These are phyloP conservation scores for Candida germanica DNA, from an alignment of 805 yeast species.

Conservation along the genomic window DNA sequence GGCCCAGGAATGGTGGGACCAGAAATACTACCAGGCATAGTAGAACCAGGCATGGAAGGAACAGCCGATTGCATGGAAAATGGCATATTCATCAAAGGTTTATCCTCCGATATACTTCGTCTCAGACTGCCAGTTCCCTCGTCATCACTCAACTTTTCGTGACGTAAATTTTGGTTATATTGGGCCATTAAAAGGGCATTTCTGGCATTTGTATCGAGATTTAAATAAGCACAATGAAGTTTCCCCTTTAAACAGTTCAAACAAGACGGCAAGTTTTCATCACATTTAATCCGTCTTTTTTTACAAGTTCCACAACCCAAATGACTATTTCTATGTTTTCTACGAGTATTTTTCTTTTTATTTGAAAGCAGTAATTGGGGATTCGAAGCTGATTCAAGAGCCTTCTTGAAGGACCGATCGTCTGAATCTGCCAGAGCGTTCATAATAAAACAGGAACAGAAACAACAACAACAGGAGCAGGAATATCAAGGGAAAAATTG, in stretches of 20 bases:
- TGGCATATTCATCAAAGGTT: not conserved
- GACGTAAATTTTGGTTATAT: constrained; percentile 34
- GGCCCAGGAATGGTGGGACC: not conserved
- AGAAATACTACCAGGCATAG: not conserved
- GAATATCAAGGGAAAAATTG: too few species aligned
- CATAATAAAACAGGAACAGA: too few species aligned
- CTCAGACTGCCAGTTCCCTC: not conserved
- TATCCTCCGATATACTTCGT: not conserved
- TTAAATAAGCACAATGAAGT: constrained; percentile 44
- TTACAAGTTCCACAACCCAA: constrained; percentile 69
- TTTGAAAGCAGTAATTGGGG: constrained; percentile 14
- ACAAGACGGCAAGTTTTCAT: constrained; percentile 49
- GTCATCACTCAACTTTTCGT: constrained; percentile 19
- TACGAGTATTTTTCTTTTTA: constrained; percentile 44
- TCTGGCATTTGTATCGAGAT: constrained; percentile 47
- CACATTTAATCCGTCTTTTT: constrained; percentile 50
- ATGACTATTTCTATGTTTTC: constrained; percentile 67
- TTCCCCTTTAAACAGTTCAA: constrained; percentile 46
- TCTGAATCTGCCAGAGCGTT: constrained; percentile 4
- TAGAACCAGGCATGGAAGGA: not conserved
- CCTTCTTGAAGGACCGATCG: constrained; percentile 14
- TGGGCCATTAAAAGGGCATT: constrained; percentile 51
- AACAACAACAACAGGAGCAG: too few species aligned
- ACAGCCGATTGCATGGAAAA: not conserved
- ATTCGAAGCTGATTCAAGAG: constrained; percentile 12